Evolutionary conservation across 768 basidiomycete genomes (phyloP), one percentile per base, ranked within the genome.

Genomic region (Boletus barrowsii): DNA sequence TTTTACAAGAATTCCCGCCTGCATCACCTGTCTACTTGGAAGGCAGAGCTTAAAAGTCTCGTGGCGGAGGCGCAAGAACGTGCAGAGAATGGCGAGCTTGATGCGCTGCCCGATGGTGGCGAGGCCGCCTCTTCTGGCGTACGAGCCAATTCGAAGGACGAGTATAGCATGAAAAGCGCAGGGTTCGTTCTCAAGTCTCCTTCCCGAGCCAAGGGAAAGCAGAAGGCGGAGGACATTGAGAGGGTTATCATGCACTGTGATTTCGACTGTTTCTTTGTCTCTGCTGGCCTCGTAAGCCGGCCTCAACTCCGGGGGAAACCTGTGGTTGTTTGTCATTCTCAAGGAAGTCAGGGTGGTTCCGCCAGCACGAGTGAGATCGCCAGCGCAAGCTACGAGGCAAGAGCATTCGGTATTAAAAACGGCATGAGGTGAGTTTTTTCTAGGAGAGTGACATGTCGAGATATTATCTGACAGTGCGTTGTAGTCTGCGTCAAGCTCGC

Each of bases 231-330:
- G 26, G 73, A 76, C 18, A 60, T 76, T 33, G 80, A 84, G 41
- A 78, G 79, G 15, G 82, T 90, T 10, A 88, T 93, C 62, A 90
- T 94, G 89, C 92, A 94, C 62, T 91, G 89, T 60, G 92, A 94
- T 68, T 98, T 98, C 59, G 97, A 99, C 64, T 93, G 87, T 58
- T 98, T 98, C 77, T 99, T 99, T 66, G 95, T 98, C 11, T 86
- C 90, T 1, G 96, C 87, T n/a, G 92, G 93, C 0, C 72, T 95
- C 47, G 76, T 90, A 3, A 83, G 78, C 53, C 77, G 93, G 2
- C 91, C 93, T 0, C 81, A 96, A 55, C 71, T 97, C 42, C 83
- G 82, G 49, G 93, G 94, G 1, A 92, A 89, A 67, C 92, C 97
- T 0, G 86, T 88, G 10, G 94, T 96, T 0, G 97, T 99, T 0